Base-by-base conservation (phyloP, 352 stramenopile genomes). In the Hyaloperonospora arabidopsidis region DNA sequence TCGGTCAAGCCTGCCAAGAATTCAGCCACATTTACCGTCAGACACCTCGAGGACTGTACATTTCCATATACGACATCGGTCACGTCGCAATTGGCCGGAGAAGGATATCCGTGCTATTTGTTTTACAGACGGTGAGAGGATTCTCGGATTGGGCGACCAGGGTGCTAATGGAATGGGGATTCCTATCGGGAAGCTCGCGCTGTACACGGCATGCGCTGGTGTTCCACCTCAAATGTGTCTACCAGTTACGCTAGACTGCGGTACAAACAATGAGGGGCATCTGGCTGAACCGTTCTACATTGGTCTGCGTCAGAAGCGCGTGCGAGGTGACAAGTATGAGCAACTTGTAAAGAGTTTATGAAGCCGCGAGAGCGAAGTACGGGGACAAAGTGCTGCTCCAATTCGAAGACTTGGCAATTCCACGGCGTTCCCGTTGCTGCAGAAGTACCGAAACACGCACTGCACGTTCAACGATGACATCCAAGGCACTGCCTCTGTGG, bases 391-490 rank as follows among this genome's bases (percentile, higher is more conserved):
- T 96, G 53, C 65, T 97, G 48, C 76, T 97, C 18, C 76, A 92
- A 71, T 90, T 89, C 52, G 79, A 95, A 61, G 84, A 95, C 67
- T 95, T 60, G 83, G 81, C 58, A 93, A 93, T 7, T 84, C 79
- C 45, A 93, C 84, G 6, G 84, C 84, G 32, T 95, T 95, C 25
- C 25, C 25, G 25, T 54, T 94, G 45, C 67, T 94, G 56, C 79
- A 79, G 59, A 89, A 90, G 65, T 92, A 78, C 57, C 70, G 89
- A 61, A 73, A 87, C 58, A 90, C 76, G 23, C 84, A 90, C 65
- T 88, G 69, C 65, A 88, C 78, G 3, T 97, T 97, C 70, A 98
- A 98, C 71, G 96, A 99, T 76, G 96, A 99, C 63, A 98, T 99
- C 65, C 96, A 98, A 49, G 82, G 79, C 49, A 88, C 82, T 2